Evolutionary conservation across 352 stramenopile genomes (phyloP).

Genomic region (Phytophthora macrochlamydospora): DNA sequence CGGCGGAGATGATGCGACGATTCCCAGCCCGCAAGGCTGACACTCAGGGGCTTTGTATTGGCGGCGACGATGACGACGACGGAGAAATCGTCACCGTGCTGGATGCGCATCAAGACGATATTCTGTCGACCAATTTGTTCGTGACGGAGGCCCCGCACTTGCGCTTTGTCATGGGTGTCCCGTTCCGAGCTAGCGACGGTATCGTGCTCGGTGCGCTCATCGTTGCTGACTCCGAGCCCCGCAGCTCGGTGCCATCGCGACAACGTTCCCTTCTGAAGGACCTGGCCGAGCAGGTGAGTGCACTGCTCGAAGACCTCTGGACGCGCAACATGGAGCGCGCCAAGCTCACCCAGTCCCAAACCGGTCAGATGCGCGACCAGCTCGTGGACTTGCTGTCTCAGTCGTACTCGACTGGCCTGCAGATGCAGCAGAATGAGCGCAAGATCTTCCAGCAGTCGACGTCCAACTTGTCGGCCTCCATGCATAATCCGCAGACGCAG

Average conservation of each 20-base stretch:
- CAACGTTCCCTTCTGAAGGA: conserved; percentile 44
- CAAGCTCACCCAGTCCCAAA: conserved; percentile 29
- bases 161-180: conserved; percentile 62
- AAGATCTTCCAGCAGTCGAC: conserved; percentile 37
- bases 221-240: conserved; percentile 52
- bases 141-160: conserved; percentile 54
- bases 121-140: conserved; percentile 59
- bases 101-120: conserved; percentile 47
- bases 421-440: conserved; percentile 54
- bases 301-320: conserved; percentile 50
- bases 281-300: conserved; percentile 50
- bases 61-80: conserved; percentile 36
- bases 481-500: conserved; percentile 16
- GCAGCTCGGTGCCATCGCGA: conserved; percentile 30
- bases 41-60: conserved; percentile 30
- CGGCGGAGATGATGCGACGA: conserved; percentile 60
- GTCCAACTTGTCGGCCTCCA: conserved; percentile 20
- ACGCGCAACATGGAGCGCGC: conserved; percentile 34
- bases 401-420: conserved; percentile 55
- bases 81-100: conserved; percentile 43
- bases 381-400: conserved; percentile 54
- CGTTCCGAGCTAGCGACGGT: conserved; percentile 52
- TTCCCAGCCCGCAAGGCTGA: conserved; percentile 22
- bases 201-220: conserved; percentile 63
- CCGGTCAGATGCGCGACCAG: conserved; percentile 46